These are phyloP conservation scores for Trichosanthes cucumerina DNA, from an alignment of 306 rosid species.

Conservation along the genomic window DNA sequence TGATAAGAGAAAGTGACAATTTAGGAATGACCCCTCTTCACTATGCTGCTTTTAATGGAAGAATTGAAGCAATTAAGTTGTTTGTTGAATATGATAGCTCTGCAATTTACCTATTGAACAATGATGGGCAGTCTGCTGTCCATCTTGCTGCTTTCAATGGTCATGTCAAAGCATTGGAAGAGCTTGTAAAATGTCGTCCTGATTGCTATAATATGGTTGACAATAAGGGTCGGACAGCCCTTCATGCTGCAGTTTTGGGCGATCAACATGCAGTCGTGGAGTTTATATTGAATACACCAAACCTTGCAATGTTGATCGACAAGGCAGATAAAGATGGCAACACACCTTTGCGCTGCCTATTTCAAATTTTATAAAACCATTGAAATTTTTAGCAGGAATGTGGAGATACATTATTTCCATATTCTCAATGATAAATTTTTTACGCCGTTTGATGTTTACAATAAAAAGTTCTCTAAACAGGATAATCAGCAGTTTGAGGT, in stretches of 20 bases:
- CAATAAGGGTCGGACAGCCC: not conserved
- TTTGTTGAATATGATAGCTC: not conserved
- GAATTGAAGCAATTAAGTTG: not conserved
- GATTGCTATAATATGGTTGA: not conserved
- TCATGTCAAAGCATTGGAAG: not conserved
- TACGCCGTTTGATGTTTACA: not conserved
- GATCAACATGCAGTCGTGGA: not conserved
- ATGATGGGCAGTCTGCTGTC: not conserved
- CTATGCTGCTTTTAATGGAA: not conserved
- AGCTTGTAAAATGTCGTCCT: not conserved
- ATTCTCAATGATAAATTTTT: not conserved
- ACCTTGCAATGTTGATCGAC: not conserved
- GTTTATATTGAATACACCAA: not conserved
- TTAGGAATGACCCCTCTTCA: not conserved
- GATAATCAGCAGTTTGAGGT: no score
- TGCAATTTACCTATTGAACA: not conserved
- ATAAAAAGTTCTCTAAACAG: not conserved
- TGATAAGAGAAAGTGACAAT: not conserved
- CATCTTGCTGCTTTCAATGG: not conserved
- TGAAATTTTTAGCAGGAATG: not conserved
- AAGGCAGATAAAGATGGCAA: constrained; percentile 6
- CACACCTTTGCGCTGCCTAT: not conserved
- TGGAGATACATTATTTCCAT: no score
- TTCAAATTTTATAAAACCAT: not conserved
- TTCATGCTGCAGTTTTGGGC: constrained; percentile 2